Evolutionary conservation across 768 basidiomycete genomes (phyloP), one percentile per base, ranked within the genome.

Genomic region (Kondoa malvinella): DNA sequence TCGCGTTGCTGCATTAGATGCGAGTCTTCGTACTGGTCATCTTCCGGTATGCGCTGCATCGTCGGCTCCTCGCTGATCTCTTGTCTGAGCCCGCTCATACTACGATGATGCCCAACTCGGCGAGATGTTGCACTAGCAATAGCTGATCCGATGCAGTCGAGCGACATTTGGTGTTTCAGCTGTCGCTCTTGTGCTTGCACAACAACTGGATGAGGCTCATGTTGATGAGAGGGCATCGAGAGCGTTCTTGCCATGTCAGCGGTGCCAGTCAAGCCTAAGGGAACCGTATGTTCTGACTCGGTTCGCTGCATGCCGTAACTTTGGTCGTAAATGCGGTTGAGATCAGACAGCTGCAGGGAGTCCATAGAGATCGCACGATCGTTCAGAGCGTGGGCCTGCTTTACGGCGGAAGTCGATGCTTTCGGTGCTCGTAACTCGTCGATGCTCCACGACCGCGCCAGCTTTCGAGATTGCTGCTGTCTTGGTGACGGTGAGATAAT

Each of bases 61-160:
- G n/a, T 56, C 68, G 40, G 50, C 68, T 2, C 66, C 67, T 25
- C 1, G 34, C 30, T 32, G 4, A 21, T 16, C 25, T 25, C 56
- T 8, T 14, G 27, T 4, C 29, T n/a, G 2, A 57, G 15, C 15
- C 30, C 62, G n/a, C 63, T 68, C 26, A 34, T 67, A 8, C 32
- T 70, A 26, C 70, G 56, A 17, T 40, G 50, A 65, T 68, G 65
- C 1, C 66, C 67, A 17, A 27, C 65, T 66, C 68, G 65, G 3
- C 68, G 34, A 30, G 68, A 64, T 0, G 74, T 73, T 1, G 74
- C 73, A 14, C 69, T 70, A 0, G 73, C 73, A 34, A 75, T 74
- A 12, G 73, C 74, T 16, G 68, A 57, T 33, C 69, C 65, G 66
- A 75, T 74, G 68, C 73, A 73, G 29, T 75, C 69, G 12, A 75